Base-by-base conservation (phyloP, 1,284 basidiomycete genomes). In the Meira miltonrushii region DNA sequence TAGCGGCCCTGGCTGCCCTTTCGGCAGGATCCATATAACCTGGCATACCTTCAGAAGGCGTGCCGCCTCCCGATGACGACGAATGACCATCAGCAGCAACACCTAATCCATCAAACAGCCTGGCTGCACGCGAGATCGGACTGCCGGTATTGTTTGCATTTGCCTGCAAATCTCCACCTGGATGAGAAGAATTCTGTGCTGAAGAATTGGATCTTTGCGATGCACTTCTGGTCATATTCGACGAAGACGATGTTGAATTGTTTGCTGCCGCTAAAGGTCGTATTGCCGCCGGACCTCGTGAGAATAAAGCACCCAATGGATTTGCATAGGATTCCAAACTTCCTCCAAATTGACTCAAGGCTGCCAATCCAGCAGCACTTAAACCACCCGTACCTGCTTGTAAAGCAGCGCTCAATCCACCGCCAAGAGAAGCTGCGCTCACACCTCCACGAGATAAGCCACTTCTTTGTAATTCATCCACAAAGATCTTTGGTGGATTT, bases 1-100 rank as follows among this genome's bases (percentile, higher is more conserved):
- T 47, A 0, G 68, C 68, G 12, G 67, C 67, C 0, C 68, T 43
- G 0, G 68, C 68, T 0, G 68, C 68, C 5, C 66, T 64, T 64
- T 17, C 62, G 15, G 47, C 46, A 7, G 54, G 58, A 48, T 43
- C 55, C 40, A 21, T 25, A 38, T 21, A 38, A 23, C 46, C 46
- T 12, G 46, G 17, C 17, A 23, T 25, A 25, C 25, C 46, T 13
- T 23, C 25, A 25, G 28, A 38, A 44, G 19, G 39, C 8, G 23
- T 28, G 15, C 49, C 54, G n/a, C 15, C 19, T n/a, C 39, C 59
- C 10, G 13, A 41, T 1, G 25, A 37, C 17, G 39, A 33, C 9
- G 23, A 37, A 6, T 15, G 2, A 1, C 48, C 13, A 6, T 57
- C 55, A 11, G 57, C 62, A 17, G 57, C 56, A 1, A 6, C 23